Evolutionary conservation across 2,329 filamentous ascomycete species (phyloP).

Genomic region (Beauveria bassiana): DNA sequence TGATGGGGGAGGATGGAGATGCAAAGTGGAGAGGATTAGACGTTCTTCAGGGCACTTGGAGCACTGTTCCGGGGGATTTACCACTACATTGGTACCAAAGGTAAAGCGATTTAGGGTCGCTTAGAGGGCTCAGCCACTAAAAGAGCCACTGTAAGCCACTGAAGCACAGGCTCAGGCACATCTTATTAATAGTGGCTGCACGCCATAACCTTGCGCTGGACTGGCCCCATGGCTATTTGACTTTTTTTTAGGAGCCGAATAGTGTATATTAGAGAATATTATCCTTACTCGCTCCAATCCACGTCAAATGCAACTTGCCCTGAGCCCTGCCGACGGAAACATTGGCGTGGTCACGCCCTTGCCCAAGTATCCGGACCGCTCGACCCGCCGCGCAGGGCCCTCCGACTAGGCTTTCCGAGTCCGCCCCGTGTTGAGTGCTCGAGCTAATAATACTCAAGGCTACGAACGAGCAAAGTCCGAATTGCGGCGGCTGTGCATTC

Average conservation of each 20-base stretch:
- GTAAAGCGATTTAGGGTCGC: background rate
- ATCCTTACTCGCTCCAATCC: background rate
- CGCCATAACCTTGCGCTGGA: background rate
- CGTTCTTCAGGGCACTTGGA: background rate
- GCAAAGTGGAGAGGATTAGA: background rate
- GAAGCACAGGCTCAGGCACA: background rate
- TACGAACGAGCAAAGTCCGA: background rate
- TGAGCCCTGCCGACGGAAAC: background rate
- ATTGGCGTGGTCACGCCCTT: background rate
- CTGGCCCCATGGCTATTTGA: background rate
- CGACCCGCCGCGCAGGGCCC: background rate
- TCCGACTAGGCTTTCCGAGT: background rate
- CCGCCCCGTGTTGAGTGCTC: too few species aligned
- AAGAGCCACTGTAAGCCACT: background rate
- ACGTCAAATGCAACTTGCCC: background rate
- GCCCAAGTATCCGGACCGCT: background rate
- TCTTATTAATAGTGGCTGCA: background rate
- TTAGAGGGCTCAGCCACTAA: background rate
- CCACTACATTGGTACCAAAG: background rate
- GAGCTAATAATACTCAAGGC: too few species aligned
- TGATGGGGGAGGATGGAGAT: background rate
- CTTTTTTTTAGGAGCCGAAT: background rate
- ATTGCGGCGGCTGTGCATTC: conserved; percentile 1
- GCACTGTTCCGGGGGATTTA: background rate
- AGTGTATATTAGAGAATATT: too few species aligned